These are phyloP conservation scores for Fusarium piperis DNA, from an alignment of 2,329 filamentous ascomycete genomes.

Conservation along the genomic window DNA sequence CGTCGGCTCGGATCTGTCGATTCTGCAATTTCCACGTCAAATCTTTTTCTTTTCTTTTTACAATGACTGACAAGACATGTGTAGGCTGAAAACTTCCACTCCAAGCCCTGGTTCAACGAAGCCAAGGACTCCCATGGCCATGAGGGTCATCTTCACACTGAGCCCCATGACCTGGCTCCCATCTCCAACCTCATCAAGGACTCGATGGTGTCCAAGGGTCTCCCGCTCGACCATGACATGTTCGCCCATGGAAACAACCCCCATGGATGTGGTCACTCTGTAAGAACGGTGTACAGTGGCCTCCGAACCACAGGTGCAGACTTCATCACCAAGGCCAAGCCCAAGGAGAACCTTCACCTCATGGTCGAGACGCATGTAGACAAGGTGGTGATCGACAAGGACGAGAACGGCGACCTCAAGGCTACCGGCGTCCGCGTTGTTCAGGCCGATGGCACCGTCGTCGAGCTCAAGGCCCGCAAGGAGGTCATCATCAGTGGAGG, in stretches of 20 bases:
- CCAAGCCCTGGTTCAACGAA: constrained; percentile 66
- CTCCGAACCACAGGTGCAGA: constrained; percentile 63
- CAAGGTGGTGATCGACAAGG: constrained; percentile 58
- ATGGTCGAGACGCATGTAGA: constrained; percentile 61
- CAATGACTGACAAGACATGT: background rate
- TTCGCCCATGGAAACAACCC: constrained; percentile 61
- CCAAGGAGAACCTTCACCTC: constrained; percentile 57
- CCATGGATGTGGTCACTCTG: constrained; percentile 65
- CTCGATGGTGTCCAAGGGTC: constrained; percentile 63
- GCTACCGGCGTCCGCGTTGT: constrained; percentile 57
- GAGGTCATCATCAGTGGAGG: constrained; percentile 56
- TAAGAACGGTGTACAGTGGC: constrained; percentile 62
- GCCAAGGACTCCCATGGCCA: constrained; percentile 59
- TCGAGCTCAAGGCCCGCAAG: constrained; percentile 51
- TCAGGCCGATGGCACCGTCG: constrained; percentile 52
- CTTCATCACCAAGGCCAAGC: constrained; percentile 55
- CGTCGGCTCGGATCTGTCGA: background rate
- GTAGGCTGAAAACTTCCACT: constrained; percentile 65
- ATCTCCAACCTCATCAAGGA: constrained; percentile 65
- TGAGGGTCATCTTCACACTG: constrained; percentile 62
- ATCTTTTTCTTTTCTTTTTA: background rate
- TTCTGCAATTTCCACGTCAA: background rate
- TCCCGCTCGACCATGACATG: constrained; percentile 67
- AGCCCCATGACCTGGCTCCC: constrained; percentile 67
- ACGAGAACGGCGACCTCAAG: constrained; percentile 45